Conservation (phyloP, 352 stramenopile genomes). For the Globisporangium uncinulatum region DNA sequence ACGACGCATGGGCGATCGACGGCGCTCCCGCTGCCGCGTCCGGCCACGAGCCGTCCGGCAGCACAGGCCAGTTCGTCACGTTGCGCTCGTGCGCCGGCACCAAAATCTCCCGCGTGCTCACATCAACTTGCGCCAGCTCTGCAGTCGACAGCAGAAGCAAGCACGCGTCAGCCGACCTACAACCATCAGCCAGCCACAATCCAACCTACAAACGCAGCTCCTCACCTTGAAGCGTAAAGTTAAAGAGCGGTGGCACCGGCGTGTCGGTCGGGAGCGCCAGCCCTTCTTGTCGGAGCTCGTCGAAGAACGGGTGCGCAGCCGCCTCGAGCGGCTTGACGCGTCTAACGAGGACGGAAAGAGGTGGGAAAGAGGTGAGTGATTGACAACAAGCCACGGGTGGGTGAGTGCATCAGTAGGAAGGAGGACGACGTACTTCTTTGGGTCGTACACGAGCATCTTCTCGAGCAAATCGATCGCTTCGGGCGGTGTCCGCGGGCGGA, state of each 20-base stretch:
- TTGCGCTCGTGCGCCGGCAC: constrained; percentile 67
- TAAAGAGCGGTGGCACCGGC: constrained; percentile 87
- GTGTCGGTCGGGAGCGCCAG: constrained; percentile 83
- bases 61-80: constrained; percentile 69
- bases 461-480: constrained; percentile 97
- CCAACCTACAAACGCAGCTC: too few species aligned
- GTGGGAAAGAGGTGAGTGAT: neutral
- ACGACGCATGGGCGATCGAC: constrained; percentile 18
- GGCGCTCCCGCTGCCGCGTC: constrained; percentile 22
- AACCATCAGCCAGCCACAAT: too few species aligned
- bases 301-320: constrained; percentile 96
- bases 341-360: constrained; percentile 14
- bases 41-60: constrained; percentile 63
- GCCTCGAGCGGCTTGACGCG: constrained; percentile 80
- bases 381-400: neutral
- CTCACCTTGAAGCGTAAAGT: constrained; percentile 90
- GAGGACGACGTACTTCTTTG: constrained; percentile 73
- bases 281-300: constrained; percentile 91
- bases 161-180: neutral
- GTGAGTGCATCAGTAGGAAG: too few species aligned
- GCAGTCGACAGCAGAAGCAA: constrained; percentile 1
- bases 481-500: constrained; percentile 92
- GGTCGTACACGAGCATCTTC: constrained; percentile 97
- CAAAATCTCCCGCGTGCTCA: constrained; percentile 69
- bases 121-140: constrained; percentile 77